Evolutionary conservation across 2,329 filamentous ascomycete genomes (phyloP).

Genomic region (Cladophialophora exuberans): DNA sequence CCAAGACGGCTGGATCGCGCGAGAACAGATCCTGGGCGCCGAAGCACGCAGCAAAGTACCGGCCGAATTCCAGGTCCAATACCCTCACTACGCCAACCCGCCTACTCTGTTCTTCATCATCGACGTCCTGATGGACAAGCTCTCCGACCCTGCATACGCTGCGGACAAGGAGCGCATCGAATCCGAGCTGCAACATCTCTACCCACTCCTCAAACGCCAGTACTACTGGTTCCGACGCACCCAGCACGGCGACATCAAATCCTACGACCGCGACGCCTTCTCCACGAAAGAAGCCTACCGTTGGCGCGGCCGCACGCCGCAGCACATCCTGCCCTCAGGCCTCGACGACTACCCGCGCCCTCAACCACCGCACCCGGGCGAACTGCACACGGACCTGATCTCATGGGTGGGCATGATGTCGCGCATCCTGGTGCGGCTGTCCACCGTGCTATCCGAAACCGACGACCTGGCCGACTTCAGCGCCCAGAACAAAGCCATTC

Average conservation of each 20-base stretch:
- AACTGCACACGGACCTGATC: slow-evolving; percentile 92
- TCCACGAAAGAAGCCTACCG: slow-evolving; percentile 91
- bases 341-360: slow-evolving; percentile 95
- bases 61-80: slow-evolving; percentile 88
- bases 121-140: slow-evolving; percentile 79
- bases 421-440: slow-evolving; percentile 79
- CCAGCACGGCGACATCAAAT: slow-evolving; percentile 84
- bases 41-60: slow-evolving; percentile 97
- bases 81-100: slow-evolving; percentile 96
- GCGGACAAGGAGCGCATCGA: slow-evolving; percentile 35
- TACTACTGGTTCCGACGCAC: slow-evolving; percentile 96
- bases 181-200: slow-evolving; percentile 66
- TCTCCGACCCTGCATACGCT: slow-evolving; percentile 46
- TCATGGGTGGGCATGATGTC: slow-evolving; percentile 98
- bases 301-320: slow-evolving; percentile 86
- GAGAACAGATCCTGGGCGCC: slow-evolving; percentile 89
- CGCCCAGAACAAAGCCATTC: slow-evolving; percentile 74
- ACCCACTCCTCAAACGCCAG: slow-evolving; percentile 84
- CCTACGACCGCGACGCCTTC: slow-evolving; percentile 86
- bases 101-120: slow-evolving; percentile 91
- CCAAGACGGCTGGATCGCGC: slow-evolving; percentile 94
- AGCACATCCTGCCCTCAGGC: slow-evolving; percentile 88
- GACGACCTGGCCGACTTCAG: slow-evolving; percentile 77
- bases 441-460: slow-evolving; percentile 69
- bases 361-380: slow-evolving; percentile 90